Percentiles rank a stretch among this genome's conserved stretches.
Evolutionary conservation across 164 flowering plant genomes (phyloP).

Genomic region (Umbilicus rupestris): DNA sequence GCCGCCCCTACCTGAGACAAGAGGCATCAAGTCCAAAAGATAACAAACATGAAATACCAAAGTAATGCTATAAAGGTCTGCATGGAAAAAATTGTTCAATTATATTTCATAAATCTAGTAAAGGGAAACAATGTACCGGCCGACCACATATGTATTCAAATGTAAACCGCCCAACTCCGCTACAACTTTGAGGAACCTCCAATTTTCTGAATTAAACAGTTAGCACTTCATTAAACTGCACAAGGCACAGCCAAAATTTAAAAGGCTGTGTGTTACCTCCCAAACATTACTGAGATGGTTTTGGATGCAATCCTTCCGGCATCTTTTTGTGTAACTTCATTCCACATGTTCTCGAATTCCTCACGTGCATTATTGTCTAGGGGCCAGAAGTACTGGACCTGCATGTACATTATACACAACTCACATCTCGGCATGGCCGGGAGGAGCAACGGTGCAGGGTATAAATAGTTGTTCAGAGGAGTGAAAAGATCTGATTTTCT

Average conservation of each 20-base stretch:
- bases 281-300: slow-evolving; percentile 87
- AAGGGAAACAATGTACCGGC: slow-evolving; percentile 48
- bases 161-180: slow-evolving; percentile 79
- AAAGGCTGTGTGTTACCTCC: slow-evolving; percentile 47
- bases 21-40: not conserved
- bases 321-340: slow-evolving; percentile 28
- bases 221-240: not conserved
- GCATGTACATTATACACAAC: slow-evolving; percentile 11
- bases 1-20: slow-evolving; percentile 81
- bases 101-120: not conserved
- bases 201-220: slow-evolving; percentile 37
- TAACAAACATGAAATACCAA: not conserved
- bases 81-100: not conserved
- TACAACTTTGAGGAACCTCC: slow-evolving; percentile 82
- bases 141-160: slow-evolving; percentile 91
- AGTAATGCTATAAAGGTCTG: not conserved
- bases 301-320: slow-evolving; percentile 47
- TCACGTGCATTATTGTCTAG: slow-evolving; percentile 26
- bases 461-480: not conserved
- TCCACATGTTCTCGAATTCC: slow-evolving; percentile 74
- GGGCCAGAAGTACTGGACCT: slow-evolving; percentile 79
- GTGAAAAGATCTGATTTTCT: not conserved
- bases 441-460: not conserved
- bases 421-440: not conserved
- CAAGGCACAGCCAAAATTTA: not conserved